A percentile compares a stretch with the other conserved stretches of the same genome.
Conservation (phyloP, 306 rosid species). For the Oxytropis ochrocephala region DNA sequence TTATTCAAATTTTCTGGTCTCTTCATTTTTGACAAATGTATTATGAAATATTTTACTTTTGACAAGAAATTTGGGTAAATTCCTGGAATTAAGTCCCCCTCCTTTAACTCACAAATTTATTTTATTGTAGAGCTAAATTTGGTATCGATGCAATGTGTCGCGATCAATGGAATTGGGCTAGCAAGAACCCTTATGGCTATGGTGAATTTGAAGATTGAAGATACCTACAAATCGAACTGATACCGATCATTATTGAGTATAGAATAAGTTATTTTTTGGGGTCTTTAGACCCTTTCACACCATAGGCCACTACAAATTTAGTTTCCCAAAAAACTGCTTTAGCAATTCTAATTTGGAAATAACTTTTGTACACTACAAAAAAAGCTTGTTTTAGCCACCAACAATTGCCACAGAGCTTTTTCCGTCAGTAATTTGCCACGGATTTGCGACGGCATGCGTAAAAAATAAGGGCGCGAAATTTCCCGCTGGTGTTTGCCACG, state of each 20-base stretch:
- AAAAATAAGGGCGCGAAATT: no score
- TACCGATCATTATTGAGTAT: conserved; percentile 6
- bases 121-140: conserved; percentile 63
- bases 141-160: conserved; percentile 84
- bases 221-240: conserved; percentile 24
- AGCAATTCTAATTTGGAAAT: no score
- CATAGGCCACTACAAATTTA: conserved; percentile 17
- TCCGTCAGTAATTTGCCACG: no score
- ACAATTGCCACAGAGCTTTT: no score
- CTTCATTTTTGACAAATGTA: not conserved
- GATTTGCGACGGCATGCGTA: no score
- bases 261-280: conserved; percentile 1
- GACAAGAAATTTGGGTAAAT: not conserved
- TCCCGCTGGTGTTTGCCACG: no score
- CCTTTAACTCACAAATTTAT: conserved; percentile 7
- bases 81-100: not conserved
- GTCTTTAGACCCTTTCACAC: conserved; percentile 5
- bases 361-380: no score
- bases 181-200: conserved; percentile 91
- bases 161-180: conserved; percentile 99
- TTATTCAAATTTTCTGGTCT: not conserved
- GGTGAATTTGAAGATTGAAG: conserved; percentile 39
- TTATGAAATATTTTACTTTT: not conserved
- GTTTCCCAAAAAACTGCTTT: no score
- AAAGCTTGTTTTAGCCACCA: no score